These are phyloP conservation scores for Austroboletus novae-zelandiae DNA, from an alignment of 1,284 basidiomycete genomes.

Conservation along the genomic window DNA sequence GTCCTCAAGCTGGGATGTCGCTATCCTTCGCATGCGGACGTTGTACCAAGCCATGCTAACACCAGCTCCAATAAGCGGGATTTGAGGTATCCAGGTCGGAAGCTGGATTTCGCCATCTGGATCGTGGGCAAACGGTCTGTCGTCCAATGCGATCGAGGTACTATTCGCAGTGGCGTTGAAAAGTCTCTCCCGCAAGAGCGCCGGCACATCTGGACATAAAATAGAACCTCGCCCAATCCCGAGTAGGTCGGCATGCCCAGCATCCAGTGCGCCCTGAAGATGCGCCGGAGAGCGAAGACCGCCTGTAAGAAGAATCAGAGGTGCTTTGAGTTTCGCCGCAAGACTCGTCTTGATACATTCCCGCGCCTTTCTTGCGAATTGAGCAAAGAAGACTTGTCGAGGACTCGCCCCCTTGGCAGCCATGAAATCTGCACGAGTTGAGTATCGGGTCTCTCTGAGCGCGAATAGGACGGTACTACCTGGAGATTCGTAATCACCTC, in stretches of 20 bases:
- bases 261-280: conserved; percentile 52
- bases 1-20: conserved; percentile 28
- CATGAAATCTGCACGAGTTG: conserved; percentile 42
- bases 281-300: conserved; percentile 66
- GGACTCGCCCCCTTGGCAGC: conserved; percentile 13
- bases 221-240: conserved; percentile 76
- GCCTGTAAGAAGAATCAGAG: conserved; percentile 78
- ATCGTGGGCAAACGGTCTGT: conserved; percentile 38
- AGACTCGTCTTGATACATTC: conserved; percentile 43
- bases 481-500: conserved; percentile 83
- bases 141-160: conserved; percentile 15
- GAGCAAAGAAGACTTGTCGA: conserved; percentile 62
- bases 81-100: conserved; percentile 37
- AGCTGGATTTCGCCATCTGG: conserved; percentile 33
- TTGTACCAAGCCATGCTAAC: conserved; percentile 57
- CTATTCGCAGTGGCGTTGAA: conserved; percentile 6
- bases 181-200: conserved; percentile 30
- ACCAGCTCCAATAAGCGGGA: conserved; percentile 57
- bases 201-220: conserved; percentile 62
- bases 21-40: conserved; percentile 49
- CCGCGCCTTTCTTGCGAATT: conserved; percentile 54
- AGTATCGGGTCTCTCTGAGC: not conserved
- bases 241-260: conserved; percentile 65
- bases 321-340: conserved; percentile 32
- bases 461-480: conserved; percentile 42